Evolutionary conservation across 2,329 filamentous ascomycete genomes (phyloP).

Genomic region (Paracamarosporium sp.): DNA sequence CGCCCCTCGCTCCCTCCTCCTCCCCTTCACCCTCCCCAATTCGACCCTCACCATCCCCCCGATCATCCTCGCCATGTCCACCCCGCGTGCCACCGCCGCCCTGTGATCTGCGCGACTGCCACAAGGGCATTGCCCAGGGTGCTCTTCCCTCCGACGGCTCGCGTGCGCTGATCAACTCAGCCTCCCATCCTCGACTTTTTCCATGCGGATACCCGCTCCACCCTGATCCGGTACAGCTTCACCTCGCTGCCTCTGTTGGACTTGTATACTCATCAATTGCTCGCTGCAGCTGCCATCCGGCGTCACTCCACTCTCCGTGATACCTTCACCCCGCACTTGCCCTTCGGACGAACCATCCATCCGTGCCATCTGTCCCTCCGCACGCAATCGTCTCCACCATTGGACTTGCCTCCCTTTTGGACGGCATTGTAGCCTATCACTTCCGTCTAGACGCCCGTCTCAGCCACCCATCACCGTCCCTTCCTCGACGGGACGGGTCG

Average conservation of each 20-base stretch:
- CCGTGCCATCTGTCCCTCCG: constrained; percentile 5
- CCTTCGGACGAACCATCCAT: constrained; percentile 4
- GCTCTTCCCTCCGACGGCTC: constrained; percentile 21
- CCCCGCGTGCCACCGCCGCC: constrained; percentile 25
- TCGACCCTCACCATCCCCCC: constrained; percentile 13
- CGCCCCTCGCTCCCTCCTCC: constrained; percentile 22
- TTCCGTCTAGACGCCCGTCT: constrained; percentile 1
- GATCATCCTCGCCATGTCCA: constrained; percentile 20
- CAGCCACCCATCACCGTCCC: constrained; percentile 9
- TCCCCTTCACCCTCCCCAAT: constrained; percentile 21
- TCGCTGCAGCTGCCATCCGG: constrained; percentile 14
- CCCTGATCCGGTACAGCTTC: constrained; percentile 16
- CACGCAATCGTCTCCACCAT: constrained; percentile 11
- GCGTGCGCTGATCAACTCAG: constrained; percentile 34
- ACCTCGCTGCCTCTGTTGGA: constrained; percentile 8
- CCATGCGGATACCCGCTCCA: constrained; percentile 4
- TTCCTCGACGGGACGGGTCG: constrained; percentile 9
- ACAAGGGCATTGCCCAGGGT: constrained; percentile 15
- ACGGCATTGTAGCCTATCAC: constrained; percentile 16
- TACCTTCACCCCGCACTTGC: constrained; percentile 19
- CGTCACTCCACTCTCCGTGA: constrained; percentile 21
- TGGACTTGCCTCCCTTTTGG: constrained; percentile 18
- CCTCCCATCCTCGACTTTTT: constrained; percentile 9
- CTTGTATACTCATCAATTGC: constrained; percentile 23
- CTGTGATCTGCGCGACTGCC: constrained; percentile 31